Base-by-base conservation (phyloP, 768 basidiomycete genomes). In the Jaapia argillacea region DNA sequence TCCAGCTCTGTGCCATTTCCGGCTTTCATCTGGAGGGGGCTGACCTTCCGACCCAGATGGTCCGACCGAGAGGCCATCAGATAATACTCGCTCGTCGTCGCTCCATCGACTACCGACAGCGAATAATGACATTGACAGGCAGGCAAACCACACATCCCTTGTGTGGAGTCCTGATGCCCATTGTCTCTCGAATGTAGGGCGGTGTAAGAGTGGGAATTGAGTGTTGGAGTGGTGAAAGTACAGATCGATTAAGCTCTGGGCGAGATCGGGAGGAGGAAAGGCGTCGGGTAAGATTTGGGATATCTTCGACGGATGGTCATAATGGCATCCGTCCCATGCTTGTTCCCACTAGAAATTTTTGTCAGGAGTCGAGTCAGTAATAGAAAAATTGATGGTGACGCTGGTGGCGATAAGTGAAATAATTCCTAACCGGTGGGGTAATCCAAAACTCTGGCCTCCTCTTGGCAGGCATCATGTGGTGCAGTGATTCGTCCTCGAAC, bases 191-290 rank as follows among this genome's bases (percentile, higher is more conserved):
- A 92, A 90, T 0, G 80, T 78, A 4, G 77, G 77, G 18, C 70
- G 71, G 54, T 90, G 85, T 23, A 92, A 64, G 16, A 91, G 60
- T 5, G 86, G 85, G 43, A 77, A 67, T 26, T 74, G 65, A 23
- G 57, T 53, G 53, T 89, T 84, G 40, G 70, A 58, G 46, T 79
- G 67, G 2, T 61, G 50, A 51, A 94, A 94, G 56, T 77, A 91
- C 23, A 81, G 63, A 28, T 75, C 63, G 49, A 92, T 74, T 24
- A 96, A 68, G 14, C 51, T 56, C 23, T 60, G 54, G 5, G 72
- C 72, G 14, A 90, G 72, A 45, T 82, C 79, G 13, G 60, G 53
- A 0, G 85, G 75, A 28, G 88, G 90, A 39, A 85, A 80, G n/a
- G 2, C 54, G 65, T 58, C 33, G 56, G 48, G 13, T 72, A 51